Percentiles rank a stretch among this genome's conserved stretches.
phyloP scores from a whole-genome alignment of 192 early-diverging fungal species.

The Linnemannia schmuckeri region DNA sequence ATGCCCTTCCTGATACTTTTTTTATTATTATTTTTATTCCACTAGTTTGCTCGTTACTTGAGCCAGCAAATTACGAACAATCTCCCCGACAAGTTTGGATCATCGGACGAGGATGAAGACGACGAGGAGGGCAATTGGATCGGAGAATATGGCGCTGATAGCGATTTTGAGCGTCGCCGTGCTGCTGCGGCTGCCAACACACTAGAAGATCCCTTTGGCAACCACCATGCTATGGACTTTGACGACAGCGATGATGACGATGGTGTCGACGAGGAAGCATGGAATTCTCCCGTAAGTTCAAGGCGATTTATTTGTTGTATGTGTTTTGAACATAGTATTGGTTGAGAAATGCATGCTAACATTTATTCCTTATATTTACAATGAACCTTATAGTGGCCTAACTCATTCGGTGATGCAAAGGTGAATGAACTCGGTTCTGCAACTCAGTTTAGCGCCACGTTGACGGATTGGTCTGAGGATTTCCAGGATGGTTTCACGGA shows the following conservation, averaged over 20 bases:
- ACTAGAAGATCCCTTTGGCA: constrained; percentile 45
- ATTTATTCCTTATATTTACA: background rate
- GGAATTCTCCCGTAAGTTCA: constrained; percentile 34
- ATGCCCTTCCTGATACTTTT: constrained; percentile 1
- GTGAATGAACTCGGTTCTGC: constrained; percentile 18
- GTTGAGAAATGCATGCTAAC: background rate
- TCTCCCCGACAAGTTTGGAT: constrained; percentile 77
- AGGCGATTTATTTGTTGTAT: background rate
- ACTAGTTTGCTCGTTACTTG: constrained; percentile 77
- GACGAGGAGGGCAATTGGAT: constrained; percentile 68
- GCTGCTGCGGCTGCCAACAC: constrained; percentile 18
- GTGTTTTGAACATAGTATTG: background rate
- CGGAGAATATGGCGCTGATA: constrained; percentile 50
- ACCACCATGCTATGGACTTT: constrained; percentile 34
- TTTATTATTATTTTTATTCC: background rate
- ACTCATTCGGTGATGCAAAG: constrained; percentile 46
- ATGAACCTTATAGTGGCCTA: constrained; percentile 25
- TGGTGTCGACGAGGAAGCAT: constrained; percentile 37
- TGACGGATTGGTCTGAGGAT: constrained; percentile 54
- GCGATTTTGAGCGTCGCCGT: constrained; percentile 44
- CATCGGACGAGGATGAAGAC: constrained; percentile 73
- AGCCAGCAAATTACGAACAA: constrained; percentile 79
- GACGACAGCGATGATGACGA: constrained; percentile 55
- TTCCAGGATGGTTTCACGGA: constrained; percentile 51
- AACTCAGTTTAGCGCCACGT: constrained; percentile 34